Percentiles rank a stretch among this genome's conserved stretches.
Evolutionary conservation across 2,329 filamentous ascomycete species (phyloP).

Genomic region (Periglandula ipomoeae): DNA sequence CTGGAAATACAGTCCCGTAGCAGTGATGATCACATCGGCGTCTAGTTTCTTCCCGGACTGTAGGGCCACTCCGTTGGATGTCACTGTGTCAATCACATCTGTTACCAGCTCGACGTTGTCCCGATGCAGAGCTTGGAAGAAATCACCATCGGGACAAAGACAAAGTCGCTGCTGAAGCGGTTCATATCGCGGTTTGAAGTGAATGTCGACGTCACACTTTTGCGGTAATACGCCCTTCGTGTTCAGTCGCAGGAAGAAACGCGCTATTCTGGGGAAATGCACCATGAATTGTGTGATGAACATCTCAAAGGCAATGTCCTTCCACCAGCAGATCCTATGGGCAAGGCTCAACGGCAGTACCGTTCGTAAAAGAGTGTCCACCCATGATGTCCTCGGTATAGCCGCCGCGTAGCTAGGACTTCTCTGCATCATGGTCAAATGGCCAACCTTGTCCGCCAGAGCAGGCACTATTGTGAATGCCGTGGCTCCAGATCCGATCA

Average conservation of each 20-base stretch:
- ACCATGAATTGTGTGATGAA: slow-evolving; percentile 27
- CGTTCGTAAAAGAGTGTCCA: slow-evolving; percentile 28
- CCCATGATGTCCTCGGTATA: slow-evolving; percentile 31
- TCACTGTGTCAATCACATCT: slow-evolving; percentile 42
- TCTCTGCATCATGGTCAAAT: slow-evolving; percentile 73
- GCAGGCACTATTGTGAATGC: slow-evolving; percentile 68
- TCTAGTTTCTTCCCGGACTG: slow-evolving; percentile 40
- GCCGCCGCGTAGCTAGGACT: slow-evolving; percentile 62
- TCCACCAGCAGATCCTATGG: slow-evolving; percentile 38
- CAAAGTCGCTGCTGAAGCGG: slow-evolving; percentile 72
- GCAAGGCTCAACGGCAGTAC: slow-evolving; percentile 39
- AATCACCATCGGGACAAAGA: slow-evolving; percentile 49
- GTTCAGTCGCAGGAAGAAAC: slow-evolving; percentile 27
- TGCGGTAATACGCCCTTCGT: slow-evolving; percentile 44
- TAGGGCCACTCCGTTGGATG: slow-evolving; percentile 36
- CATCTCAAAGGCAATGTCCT: slow-evolving; percentile 36
- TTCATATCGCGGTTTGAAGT: slow-evolving; percentile 56
- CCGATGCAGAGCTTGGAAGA: slow-evolving; percentile 38
- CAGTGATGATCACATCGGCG: slow-evolving; percentile 60
- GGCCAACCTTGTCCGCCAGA: slow-evolving; percentile 52
- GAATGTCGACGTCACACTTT: slow-evolving; percentile 43
- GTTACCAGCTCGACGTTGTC: slow-evolving; percentile 40
- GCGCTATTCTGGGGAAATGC: slow-evolving; percentile 15
- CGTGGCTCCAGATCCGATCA: slow-evolving; percentile 73
- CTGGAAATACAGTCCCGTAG: slow-evolving; percentile 54